Base-by-base conservation (phyloP, 2,329 filamentous ascomycete genomes). In the Sphaerulina populicola region DNA sequence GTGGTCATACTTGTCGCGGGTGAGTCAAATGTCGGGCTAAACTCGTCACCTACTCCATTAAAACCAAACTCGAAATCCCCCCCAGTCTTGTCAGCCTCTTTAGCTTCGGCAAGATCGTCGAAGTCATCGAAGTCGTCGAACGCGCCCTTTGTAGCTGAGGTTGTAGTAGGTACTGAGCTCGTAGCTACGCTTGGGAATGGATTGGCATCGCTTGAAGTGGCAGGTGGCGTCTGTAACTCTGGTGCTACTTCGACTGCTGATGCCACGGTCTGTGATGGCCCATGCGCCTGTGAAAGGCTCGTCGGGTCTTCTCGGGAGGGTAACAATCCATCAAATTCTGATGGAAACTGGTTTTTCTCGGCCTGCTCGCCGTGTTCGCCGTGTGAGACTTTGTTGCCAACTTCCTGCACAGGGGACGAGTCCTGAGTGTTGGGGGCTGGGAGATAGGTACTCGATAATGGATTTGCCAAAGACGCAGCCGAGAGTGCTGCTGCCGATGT, bases 91-190 rank as follows among this genome's bases (percentile, higher is more conserved):
- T 76, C 73, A 6, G 70, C 86, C 68, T 93, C 88, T 65, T 88
- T 88, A 40, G 88, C 88, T 63, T 94, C 88, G 53, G 88, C 83
- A 12, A 94, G 78, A 49, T 87, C 87, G 61, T 88, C 85, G 60
- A 93, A 93, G 38, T 88, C 86, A 44, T 88, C 86, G 54, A 89
- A 80, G 45, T 89, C 86, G 49, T 78, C 76, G 65, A 89, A 88
- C 1, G 79, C 76, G 18, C 77, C 70, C 57, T 74, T 74, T 12
- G 52, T 7, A n/a, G 68, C 62, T 1, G 71, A 64, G 52, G 55
- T 33, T 21, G 44, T 38, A 23, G 52, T 41, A 14, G 48, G 37
- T 21, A 12, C 33, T 5, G 47, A 37, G 33, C 38, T 49, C 23
- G 38, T 29, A 15, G 12, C 35, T 6, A 18, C 33, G 14, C 45